phyloP scores from a whole-genome alignment of 1,139 yeast species.

The Kodamaea sp. region DNA sequence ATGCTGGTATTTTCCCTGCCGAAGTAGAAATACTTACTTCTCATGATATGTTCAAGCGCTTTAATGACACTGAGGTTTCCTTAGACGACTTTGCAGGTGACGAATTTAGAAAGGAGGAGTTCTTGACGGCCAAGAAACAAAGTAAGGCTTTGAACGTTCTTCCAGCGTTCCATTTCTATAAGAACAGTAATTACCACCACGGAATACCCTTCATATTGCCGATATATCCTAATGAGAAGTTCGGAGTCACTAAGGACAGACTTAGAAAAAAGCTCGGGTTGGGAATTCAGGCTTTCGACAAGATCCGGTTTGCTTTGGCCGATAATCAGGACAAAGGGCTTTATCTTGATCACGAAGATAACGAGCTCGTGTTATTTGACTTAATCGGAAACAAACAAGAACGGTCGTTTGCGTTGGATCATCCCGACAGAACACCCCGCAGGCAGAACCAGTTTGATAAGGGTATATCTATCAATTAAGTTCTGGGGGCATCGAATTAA shows the following conservation, averaged over 20 bases:
- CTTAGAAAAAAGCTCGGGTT: conserved; percentile 69
- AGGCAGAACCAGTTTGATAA: conserved; percentile 53
- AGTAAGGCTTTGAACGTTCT: conserved; percentile 44
- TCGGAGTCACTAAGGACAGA: conserved; percentile 66
- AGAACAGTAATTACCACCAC: conserved; percentile 68
- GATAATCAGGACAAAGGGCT: conserved; percentile 43
- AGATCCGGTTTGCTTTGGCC: conserved; percentile 65
- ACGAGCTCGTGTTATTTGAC: conserved; percentile 56
- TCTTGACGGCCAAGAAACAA: conserved; percentile 28
- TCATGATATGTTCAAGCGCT: conserved; percentile 41
- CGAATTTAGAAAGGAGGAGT: conserved; percentile 26
- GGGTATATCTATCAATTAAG: conserved; percentile 54
- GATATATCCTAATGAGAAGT: conserved; percentile 62
- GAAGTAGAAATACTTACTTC: conserved; percentile 42
- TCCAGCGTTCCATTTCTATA: conserved; percentile 70
- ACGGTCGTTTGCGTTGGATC: conserved; percentile 72
- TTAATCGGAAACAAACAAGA: conserved; percentile 46
- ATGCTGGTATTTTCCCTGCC: conserved; percentile 47
- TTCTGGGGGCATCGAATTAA: neutral
- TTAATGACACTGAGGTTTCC: conserved; percentile 17
- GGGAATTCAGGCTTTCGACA: conserved; percentile 77
- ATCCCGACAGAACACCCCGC: conserved; percentile 69
- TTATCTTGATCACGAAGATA: conserved; percentile 53
- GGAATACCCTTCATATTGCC: conserved; percentile 88
- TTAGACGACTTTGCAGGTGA: conserved; percentile 28